Evolutionary conservation across 164 flowering plant species (phyloP), one percentile per base, ranked within the genome.

Genomic region (Macadamia tetraphylla): DNA sequence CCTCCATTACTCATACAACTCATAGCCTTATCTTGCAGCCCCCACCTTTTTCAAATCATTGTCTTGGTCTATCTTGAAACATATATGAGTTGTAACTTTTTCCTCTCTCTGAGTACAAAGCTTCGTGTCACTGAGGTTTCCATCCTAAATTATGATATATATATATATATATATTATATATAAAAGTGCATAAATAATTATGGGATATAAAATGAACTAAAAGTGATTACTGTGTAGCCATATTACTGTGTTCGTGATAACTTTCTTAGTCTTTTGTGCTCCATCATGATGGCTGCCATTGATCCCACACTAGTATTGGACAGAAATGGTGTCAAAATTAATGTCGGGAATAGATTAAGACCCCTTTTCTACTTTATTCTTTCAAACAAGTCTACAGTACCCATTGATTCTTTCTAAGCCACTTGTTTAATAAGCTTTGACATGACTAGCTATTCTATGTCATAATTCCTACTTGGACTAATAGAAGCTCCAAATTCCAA

Each of bases 1-100:
- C 23, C 23, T 23, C 23, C 23, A 23, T 23, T 23, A 23, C 23
- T 23, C 23, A 23, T 23, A 23, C 23, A 23, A 23, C 23, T 23
- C 23, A 23, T 23, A 23, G 42, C 29, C 40, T 56, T 70, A 32
- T 58, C 63, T 46, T 40, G 57, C 9, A 9, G 9, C 55, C 15
- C 10, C 62, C 23, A 23, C 23, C 29, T 49, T 9, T 31, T 64
- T 64, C 73, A 29, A 70, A 65, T 71, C 65, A 71, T 59, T 71
- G 65, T 52, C 42, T 12, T 57, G 32, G 31, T 52, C 52, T 40
- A 9, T 5, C 48, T 43, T 43, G 48, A 43, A 43, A 43, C 48
- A 43, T 43, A 9, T 43, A 43, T 46, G 23, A 23, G 23, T 23
- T 64, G 67, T 42, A 12, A 63, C 23, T 23, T 23, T 23, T 23